phyloP scores from a whole-genome alignment of 257 asterid species.

The Voacanga thouarsii region DNA sequence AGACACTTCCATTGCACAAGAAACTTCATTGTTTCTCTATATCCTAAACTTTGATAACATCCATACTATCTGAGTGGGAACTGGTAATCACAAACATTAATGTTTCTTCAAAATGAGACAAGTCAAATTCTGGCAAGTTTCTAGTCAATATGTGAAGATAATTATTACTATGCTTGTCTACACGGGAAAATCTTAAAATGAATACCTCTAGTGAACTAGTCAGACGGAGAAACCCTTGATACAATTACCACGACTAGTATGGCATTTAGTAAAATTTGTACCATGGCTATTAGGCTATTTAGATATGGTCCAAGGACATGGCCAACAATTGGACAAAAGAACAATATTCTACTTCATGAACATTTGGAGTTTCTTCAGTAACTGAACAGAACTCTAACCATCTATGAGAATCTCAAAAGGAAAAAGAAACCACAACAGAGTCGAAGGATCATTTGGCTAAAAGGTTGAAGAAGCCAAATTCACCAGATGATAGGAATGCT shows the following conservation, averaged over 20 bases:
- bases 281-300: not conserved
- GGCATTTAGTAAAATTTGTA: not conserved
- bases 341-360: not conserved
- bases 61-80: not conserved
- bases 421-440: not conserved
- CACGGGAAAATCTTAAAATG: not conserved
- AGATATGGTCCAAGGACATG: not conserved
- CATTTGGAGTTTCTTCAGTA: not conserved
- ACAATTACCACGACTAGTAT: not conserved
- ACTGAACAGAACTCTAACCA: not conserved
- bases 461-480: not conserved
- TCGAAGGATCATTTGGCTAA: not conserved
- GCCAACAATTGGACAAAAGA: not conserved
- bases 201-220: not conserved
- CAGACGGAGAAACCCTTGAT: not conserved
- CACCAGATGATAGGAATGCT: too few species aligned
- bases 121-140: too few species aligned
- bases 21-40: not conserved
- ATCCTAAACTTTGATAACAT: not conserved
- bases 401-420: not conserved
- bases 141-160: not conserved
- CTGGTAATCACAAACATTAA: not conserved
- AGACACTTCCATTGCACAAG: not conserved
- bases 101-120: not conserved
- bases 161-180: not conserved